A percentile compares a stretch with the other conserved stretches of the same genome.
Evolutionary conservation across 176 grass and related monocot species (phyloP).

Genomic region (Melocanna baccifera): DNA sequence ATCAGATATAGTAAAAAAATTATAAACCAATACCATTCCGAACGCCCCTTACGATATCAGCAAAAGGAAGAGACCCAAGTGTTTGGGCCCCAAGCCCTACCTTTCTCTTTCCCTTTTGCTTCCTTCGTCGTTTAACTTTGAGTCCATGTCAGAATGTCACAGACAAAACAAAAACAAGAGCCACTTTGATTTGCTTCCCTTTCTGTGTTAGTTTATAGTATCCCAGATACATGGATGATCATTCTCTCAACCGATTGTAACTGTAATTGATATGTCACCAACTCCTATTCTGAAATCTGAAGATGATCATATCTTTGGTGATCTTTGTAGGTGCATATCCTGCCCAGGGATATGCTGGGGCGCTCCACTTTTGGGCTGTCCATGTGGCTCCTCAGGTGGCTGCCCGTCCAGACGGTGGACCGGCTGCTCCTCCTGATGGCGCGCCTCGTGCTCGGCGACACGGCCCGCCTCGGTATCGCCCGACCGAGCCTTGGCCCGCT

Average conservation of each 20-base stretch:
- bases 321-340: slow-evolving; percentile 69
- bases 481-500: slow-evolving; percentile 69
- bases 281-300: background rate
- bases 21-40: too few species aligned
- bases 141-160: slow-evolving; percentile 28
- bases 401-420: slow-evolving; percentile 52
- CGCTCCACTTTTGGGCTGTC: slow-evolving; percentile 76
- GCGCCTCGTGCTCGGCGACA: slow-evolving; percentile 59
- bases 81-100: slow-evolving; percentile 39
- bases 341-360: slow-evolving; percentile 75
- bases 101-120: background rate
- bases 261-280: background rate
- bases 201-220: slow-evolving; percentile 23
- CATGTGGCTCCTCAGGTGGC: slow-evolving; percentile 52
- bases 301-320: background rate
- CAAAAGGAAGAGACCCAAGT: slow-evolving; percentile 34
- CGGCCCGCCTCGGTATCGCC: slow-evolving; percentile 41
- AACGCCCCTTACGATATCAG: slow-evolving; percentile 37
- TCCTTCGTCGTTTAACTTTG: background rate
- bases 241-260: background rate
- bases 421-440: slow-evolving; percentile 47
- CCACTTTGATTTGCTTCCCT: slow-evolving; percentile 20
- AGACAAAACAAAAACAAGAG: slow-evolving; percentile 19
- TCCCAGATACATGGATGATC: background rate
- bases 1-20: too few species aligned